Evolutionary conservation across 331 rosid species (phyloP).

Genomic region (Phaseolus coccineus): DNA sequence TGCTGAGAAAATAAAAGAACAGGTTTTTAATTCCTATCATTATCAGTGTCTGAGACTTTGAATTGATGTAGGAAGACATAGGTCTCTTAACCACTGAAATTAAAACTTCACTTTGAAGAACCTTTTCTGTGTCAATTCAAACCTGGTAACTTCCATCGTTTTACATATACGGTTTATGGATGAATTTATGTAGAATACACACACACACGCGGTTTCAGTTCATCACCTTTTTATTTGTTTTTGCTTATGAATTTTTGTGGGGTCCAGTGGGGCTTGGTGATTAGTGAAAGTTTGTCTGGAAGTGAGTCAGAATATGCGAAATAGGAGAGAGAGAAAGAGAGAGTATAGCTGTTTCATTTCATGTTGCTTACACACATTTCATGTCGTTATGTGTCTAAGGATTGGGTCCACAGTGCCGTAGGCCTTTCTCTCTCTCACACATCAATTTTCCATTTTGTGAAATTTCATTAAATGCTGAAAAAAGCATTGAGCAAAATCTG

Average conservation of each 20-base stretch:
- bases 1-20: too few species aligned
- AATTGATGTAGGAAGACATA: neutral
- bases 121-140: neutral
- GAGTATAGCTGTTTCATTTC: conserved; percentile 69
- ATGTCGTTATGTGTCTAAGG: conserved; percentile 74
- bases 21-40: neutral
- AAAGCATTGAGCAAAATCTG: conserved; percentile 56
- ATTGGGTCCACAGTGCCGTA: conserved; percentile 95
- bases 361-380: conserved; percentile 78
- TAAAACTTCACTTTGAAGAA: neutral
- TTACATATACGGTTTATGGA: conserved; percentile 16
- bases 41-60: neutral
- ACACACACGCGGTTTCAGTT: conserved; percentile 28
- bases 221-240: neutral
- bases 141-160: neutral
- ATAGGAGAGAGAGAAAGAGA: conserved; percentile 47
- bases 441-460: conserved; percentile 37
- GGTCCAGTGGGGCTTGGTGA: conserved; percentile 79
- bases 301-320: conserved; percentile 81
- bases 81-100: neutral
- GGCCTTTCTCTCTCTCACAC: conserved; percentile 46
- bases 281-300: conserved; percentile 74
- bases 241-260: conserved; percentile 41
- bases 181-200: neutral
- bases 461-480: conserved; percentile 52